Evolutionary conservation across 805 yeast species (phyloP), one percentile per base, ranked within the genome.

Genomic region (Candida tammaniensis): DNA sequence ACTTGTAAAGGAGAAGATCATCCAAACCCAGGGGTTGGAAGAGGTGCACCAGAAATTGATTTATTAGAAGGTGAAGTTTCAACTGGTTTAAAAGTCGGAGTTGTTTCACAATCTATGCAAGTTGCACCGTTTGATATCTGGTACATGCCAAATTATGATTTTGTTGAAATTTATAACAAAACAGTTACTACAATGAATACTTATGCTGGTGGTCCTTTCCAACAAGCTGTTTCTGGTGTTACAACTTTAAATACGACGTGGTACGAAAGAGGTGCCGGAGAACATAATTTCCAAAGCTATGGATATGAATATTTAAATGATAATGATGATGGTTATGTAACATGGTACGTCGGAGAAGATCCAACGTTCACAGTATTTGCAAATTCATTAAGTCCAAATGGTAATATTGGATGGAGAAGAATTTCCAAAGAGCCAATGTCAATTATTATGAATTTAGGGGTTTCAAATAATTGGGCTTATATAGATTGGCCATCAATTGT

Each of bases 381-480:
- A 0, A 70, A 71, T 24, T 84, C 96, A 0, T 64, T 91, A 39
- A 83, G 86, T 38, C 96, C 96, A 23, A 85, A 85, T 57, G 98
- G 98, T 47, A 91, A 91, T 57, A 64, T 91, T 45, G 93, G 78
- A 25, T 78, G 83, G 82, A 78, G 98, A 59, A 61, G 75, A 44
- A 74, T 91, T 18, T 71, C 93, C 15, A 82, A 83, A 55, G 98
- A 91, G 55, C 98, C 98, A 44, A 88, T 91, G 97, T 74, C 95
- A 2, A 73, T 91, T 41, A 63, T 91, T 45, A 52, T 91, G 70
- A 91, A 91, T 58, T 62, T 91, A 63, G 98, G 96, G 70, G 65
- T 91, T 34, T 89, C 97, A 11, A 83, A 81, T 51, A 83, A 79
- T 40, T 91, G 98, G 98, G 86, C 93, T 6, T 86, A 85, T 58